Evolutionary conservation across 495 filamentous ascomycete species (phyloP), one percentile per base, ranked within the genome.

Genomic region (Talaromyces stipitatus): DNA sequence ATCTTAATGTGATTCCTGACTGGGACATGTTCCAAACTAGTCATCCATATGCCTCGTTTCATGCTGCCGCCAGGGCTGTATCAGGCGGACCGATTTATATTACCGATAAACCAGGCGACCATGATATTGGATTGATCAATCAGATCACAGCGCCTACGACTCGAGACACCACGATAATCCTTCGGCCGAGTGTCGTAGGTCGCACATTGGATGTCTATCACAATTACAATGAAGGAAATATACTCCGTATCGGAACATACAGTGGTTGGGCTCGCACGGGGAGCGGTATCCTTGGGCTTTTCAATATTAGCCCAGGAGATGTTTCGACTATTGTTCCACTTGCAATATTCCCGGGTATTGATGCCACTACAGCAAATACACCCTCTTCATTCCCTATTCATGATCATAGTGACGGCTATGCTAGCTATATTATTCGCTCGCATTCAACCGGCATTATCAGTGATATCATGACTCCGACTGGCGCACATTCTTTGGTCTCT

Each of bases 11-110:
- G n/a, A 61, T 90, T 12, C 91, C 91, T 0, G 94, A 98, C 69
- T 98, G 94, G 94, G 94, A 97, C 69, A 97, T 98, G 94, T 98
- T 98, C 69, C 94, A 98, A 66, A 96, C 94, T 1, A 74, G 74
- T 24, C 89, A 92, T 64, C 73, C 80, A 2, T 94, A 88, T 61
- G 85, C 85, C 1, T 78, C 78, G 0, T 94, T 92, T 70, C 94
- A 98, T 54, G 94, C 88, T 27, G 91, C 94, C 10, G 91, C 90
- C 10, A 80, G 94, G 14, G 96, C 90, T 68, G 81, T 98, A 9
- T 89, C 85, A 51, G 94, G 94, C 1, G 94, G 94, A 2, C 94
- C 92, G 0, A 84, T 98, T 36, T 96, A 92, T 58, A 89, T 98
- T 63, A 97, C 94, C 2, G 94, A 98, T 63, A 79, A 82, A 10